A percentile compares a stretch with the other conserved stretches of the same genome.
Conservation (phyloP, 306 rosid species). For the Astragalus glycyphyllos region DNA sequence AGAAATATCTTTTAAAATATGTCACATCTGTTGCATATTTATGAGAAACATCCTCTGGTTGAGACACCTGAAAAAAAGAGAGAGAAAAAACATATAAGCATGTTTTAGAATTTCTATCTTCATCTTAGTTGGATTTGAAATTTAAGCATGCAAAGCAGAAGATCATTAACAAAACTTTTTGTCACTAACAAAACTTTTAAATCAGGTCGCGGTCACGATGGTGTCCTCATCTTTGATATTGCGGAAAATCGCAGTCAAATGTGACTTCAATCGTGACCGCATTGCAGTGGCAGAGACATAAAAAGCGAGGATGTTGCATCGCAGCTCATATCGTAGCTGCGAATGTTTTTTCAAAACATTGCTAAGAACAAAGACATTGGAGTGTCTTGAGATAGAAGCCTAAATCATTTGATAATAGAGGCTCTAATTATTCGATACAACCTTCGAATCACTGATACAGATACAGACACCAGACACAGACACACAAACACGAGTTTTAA, state of each 20-base stretch:
- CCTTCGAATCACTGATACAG: no score
- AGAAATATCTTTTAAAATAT: constrained; percentile 62
- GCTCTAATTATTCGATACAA: background rate
- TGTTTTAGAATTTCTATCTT: constrained; percentile 27
- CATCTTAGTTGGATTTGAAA: background rate
- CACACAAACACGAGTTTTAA: no score
- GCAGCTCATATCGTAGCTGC: background rate
- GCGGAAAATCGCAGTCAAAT: background rate
- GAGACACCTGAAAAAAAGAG: constrained; percentile 56
- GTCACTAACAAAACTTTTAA: no score
- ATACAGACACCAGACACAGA: no score
- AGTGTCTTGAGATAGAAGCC: background rate
- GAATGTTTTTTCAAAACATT: background rate
- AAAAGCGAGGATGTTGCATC: background rate
- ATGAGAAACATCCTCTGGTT: constrained; percentile 65
- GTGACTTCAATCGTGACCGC: background rate
- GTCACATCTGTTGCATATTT: constrained; percentile 41
- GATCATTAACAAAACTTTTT: constrained; percentile 3
- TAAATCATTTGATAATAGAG: background rate
- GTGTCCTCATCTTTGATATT: background rate
- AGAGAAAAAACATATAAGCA: background rate
- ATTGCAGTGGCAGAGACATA: background rate
- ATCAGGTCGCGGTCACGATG: no score
- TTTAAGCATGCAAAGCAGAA: constrained; percentile 1
- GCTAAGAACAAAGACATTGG: background rate